Evolutionary conservation across 331 rosid genomes (phyloP).

Genomic region (Prunus yedoensis): DNA sequence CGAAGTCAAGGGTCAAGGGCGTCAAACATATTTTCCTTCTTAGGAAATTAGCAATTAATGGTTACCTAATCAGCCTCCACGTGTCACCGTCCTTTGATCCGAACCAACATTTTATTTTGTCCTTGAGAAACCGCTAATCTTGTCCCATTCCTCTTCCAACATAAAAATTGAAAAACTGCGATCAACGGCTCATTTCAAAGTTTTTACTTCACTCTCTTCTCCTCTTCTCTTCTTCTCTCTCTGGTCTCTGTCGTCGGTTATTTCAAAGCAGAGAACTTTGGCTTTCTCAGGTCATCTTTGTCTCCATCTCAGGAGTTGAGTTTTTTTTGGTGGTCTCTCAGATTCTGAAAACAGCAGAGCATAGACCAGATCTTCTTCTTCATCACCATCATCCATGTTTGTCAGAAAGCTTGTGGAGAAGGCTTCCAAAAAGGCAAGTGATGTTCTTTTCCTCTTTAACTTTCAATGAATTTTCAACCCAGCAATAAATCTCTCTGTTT

Average conservation of each 20-base stretch:
- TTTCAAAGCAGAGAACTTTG: conserved; percentile 7
- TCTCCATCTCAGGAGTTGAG: too few species aligned
- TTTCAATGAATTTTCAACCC: background rate
- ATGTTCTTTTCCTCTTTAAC: background rate
- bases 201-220: background rate
- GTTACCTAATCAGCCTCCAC: conserved; percentile 31
- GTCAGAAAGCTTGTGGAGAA: conserved; percentile 78
- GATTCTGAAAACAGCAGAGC: background rate
- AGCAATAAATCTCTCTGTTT: background rate
- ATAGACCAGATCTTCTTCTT: background rate
- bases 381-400: conserved; percentile 49
- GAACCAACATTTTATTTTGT: conserved; percentile 16
- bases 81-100: conserved; percentile 33
- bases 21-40: conserved; percentile 12
- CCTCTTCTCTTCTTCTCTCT: background rate
- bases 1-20: background rate
- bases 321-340: too few species aligned
- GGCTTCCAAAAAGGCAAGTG: conserved; percentile 78
- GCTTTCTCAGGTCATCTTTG: background rate
- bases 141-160: conserved; percentile 13
- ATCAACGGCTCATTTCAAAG: conserved; percentile 34
- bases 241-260: conserved; percentile 41
- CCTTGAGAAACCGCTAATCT: conserved; percentile 24
- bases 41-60: background rate
- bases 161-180: conserved; percentile 13